These are phyloP conservation scores for Rutstroemia sp. DNA, from an alignment of 2,329 filamentous ascomycete species.

Conservation along the genomic window DNA sequence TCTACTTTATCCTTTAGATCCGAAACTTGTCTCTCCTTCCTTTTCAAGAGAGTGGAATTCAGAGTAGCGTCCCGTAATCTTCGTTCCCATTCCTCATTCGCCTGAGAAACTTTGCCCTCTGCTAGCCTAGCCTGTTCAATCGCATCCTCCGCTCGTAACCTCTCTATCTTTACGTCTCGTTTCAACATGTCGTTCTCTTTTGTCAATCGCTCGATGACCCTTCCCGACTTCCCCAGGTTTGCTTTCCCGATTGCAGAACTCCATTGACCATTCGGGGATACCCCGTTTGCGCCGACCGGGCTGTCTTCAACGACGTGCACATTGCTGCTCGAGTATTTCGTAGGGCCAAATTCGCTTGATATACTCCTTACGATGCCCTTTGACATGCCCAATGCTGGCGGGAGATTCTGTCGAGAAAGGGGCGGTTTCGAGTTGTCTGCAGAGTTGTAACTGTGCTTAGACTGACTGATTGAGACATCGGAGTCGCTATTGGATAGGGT, in stretches of 20 bases:
- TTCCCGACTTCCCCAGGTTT: constrained; percentile 64
- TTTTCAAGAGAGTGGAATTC: constrained; percentile 61
- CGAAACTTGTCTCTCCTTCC: constrained; percentile 69
- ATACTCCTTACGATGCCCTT: constrained; percentile 22
- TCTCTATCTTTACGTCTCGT: constrained; percentile 62
- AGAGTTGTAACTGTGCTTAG: constrained; percentile 13
- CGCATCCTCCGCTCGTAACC: constrained; percentile 60
- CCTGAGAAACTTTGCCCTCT: constrained; percentile 64
- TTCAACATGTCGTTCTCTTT: constrained; percentile 73
- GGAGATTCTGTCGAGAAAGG: constrained; percentile 19
- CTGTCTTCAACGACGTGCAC: constrained; percentile 16
- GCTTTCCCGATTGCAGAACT: constrained; percentile 64
- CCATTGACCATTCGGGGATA: constrained; percentile 33
- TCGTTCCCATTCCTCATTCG: constrained; percentile 61
- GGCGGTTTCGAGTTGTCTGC: constrained; percentile 15
- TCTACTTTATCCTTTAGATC: constrained; percentile 58
- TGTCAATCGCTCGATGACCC: constrained; percentile 75
- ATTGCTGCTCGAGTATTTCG: constrained; percentile 17
- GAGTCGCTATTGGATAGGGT: constrained; percentile 15
- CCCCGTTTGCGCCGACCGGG: constrained; percentile 3
- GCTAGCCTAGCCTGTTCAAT: constrained; percentile 59
- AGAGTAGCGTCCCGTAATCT: constrained; percentile 62
- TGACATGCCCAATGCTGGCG: constrained; percentile 7
- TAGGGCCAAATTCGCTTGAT: constrained; percentile 27
- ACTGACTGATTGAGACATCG: constrained; percentile 16